Conservation (phyloP, 805 yeast genomes). For the Hanseniaspora thailandica region DNA sequence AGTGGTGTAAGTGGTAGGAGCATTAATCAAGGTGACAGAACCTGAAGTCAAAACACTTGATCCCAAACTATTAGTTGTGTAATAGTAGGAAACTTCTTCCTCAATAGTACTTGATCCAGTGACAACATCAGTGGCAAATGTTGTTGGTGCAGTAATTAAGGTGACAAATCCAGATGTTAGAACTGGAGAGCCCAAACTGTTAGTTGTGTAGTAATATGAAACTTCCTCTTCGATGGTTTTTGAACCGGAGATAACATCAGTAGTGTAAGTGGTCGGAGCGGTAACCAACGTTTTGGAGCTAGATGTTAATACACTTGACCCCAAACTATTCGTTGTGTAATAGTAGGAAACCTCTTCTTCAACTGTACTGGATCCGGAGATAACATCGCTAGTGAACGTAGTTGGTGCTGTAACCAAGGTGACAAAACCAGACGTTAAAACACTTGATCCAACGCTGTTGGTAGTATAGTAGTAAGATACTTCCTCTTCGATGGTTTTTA, state of each 20-base stretch:
- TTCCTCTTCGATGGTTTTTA: neutral
- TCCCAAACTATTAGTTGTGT: neutral
- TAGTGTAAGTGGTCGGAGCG: neutral
- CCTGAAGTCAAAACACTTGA: neutral
- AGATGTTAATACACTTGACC: no score
- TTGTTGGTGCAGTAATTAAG: neutral
- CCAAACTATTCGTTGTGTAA: no score
- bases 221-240: neutral
- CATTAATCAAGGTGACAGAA: neutral
- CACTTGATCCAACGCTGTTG: neutral
- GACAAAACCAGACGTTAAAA: slow-evolving; percentile 24
- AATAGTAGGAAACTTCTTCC: neutral
- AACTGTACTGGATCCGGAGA: no score
- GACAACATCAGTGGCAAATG: neutral
- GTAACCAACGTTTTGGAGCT: no score
- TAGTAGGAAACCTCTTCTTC: no score
- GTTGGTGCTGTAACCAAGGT: neutral
- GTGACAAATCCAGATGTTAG: neutral
- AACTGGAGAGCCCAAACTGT: neutral
- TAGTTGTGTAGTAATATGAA: neutral
- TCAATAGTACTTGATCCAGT: neutral
- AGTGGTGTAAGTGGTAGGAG: neutral
- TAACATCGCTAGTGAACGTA: no score
- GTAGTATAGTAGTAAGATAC: neutral
- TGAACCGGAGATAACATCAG: neutral